phyloP scores from a whole-genome alignment of 148 eudicot genomes.

The Pharnaceum exiguum region DNA sequence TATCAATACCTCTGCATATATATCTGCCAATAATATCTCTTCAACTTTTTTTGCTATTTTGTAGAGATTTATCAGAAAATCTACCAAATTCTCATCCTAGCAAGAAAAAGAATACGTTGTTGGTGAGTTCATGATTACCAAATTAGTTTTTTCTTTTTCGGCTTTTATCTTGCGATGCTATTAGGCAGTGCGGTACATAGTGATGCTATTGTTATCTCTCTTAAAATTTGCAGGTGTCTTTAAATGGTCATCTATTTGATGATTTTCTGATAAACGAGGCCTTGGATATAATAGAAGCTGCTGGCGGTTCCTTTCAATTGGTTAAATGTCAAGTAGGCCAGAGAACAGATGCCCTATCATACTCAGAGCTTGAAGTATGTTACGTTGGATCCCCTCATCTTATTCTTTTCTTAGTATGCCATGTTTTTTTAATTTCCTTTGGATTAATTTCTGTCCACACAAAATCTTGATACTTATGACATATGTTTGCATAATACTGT shows the following conservation, averaged over 20 bases:
- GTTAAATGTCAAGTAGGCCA: constrained; percentile 92
- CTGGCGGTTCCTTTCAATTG: constrained; percentile 87
- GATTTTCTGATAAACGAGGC: constrained; percentile 92
- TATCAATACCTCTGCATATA: not conserved
- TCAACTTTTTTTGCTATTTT: not conserved
- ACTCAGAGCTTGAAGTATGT: constrained; percentile 91
- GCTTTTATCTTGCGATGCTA: not conserved
- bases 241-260: constrained; percentile 96
- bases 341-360: constrained; percentile 68
- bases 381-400: not conserved
- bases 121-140: constrained; percentile 37
- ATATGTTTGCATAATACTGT: too few relatives aligned
- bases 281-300: constrained; percentile 93
- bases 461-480: too few relatives aligned
- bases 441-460: not conserved
- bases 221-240: constrained; percentile 60
- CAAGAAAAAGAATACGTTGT: constrained; percentile 53
- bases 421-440: not conserved
- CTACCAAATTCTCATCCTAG: constrained; percentile 31
- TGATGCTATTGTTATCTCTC: not conserved
- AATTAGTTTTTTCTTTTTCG: not conserved
- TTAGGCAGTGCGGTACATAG: too few relatives aligned
- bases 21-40: not conserved
- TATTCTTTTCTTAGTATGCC: not conserved
- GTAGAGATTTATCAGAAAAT: constrained; percentile 55